phyloP scores from a whole-genome alignment of 495 filamentous ascomycete species.

The Neurospora tetraspora region DNA sequence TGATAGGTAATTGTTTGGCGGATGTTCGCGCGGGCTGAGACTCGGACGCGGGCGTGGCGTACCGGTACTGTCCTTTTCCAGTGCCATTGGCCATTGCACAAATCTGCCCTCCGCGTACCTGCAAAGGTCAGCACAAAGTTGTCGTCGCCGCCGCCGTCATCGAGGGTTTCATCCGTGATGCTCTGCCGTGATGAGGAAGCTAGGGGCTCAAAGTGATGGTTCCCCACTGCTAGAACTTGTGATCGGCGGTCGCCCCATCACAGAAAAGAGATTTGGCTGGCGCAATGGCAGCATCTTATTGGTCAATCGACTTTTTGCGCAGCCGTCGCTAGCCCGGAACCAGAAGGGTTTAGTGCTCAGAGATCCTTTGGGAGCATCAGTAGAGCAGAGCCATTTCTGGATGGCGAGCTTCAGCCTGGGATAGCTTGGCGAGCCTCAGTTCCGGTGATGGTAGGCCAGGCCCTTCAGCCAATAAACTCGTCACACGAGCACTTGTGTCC shows the following conservation, averaged over 20 bases:
- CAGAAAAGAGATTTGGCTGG: slow-evolving; percentile 21
- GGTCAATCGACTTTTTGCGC: slow-evolving; percentile 4
- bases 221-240: background rate
- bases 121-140: background rate
- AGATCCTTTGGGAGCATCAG: background rate
- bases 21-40: background rate
- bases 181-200: background rate
- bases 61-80: background rate
- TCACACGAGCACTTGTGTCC: background rate
- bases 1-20: background rate
- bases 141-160: background rate
- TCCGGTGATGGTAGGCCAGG: slow-evolving; percentile 6
- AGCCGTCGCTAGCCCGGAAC: slow-evolving; percentile 3
- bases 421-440: slow-evolving; percentile 5
- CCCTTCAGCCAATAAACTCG: background rate
- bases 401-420: slow-evolving; percentile 2
- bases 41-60: background rate
- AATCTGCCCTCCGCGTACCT: background rate
- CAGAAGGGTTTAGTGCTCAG: slow-evolving; percentile 13
- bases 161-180: background rate
- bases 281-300: slow-evolving; percentile 18
- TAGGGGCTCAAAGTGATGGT: background rate
- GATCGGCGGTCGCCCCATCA: slow-evolving; percentile 23
- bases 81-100: background rate
- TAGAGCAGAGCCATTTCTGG: slow-evolving; percentile 9